Percentiles rank a stretch among this genome's conserved stretches.
phyloP scores from a whole-genome alignment of 2,329 filamentous ascomycete species.

The Hypoxylon sp. region DNA sequence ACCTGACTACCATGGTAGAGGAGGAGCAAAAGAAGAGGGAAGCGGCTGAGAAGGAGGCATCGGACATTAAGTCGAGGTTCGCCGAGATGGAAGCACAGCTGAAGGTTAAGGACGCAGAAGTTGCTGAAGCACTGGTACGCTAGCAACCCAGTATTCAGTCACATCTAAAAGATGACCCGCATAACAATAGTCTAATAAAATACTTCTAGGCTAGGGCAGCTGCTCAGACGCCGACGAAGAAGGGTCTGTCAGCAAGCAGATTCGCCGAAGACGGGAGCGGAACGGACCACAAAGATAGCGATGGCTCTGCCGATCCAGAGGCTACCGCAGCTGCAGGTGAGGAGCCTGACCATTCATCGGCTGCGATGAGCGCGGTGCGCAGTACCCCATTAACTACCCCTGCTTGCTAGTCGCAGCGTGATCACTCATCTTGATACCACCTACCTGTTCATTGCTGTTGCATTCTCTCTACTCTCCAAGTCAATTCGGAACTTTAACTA shows the following conservation, averaged over 20 bases:
- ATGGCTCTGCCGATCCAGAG: constrained; percentile 54
- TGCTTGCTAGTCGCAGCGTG: constrained; percentile 50
- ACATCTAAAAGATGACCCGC: constrained; percentile 9
- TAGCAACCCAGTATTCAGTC: constrained; percentile 7
- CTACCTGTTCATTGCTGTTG: constrained; percentile 11
- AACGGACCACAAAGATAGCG: constrained; percentile 55
- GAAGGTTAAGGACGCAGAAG: constrained; percentile 74
- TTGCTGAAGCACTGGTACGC: constrained; percentile 72
- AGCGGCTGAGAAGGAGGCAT: constrained; percentile 53
- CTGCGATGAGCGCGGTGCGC: constrained; percentile 77
- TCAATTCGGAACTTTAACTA: constrained; percentile 40
- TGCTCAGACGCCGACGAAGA: constrained; percentile 58
- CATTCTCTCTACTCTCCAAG: background rate
- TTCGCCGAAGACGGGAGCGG: constrained; percentile 63
- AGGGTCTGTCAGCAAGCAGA: constrained; percentile 69
- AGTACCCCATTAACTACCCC: constrained; percentile 62
- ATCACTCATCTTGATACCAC: constrained; percentile 43
- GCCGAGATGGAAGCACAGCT: constrained; percentile 58
- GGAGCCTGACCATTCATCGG: constrained; percentile 74
- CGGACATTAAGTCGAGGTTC: constrained; percentile 53
- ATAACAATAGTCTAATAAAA: constrained; percentile 35
- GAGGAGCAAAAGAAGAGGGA: constrained; percentile 65
- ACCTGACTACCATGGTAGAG: constrained; percentile 72
- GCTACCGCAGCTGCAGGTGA: constrained; percentile 69
- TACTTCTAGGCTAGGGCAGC: constrained; percentile 61